Conservation (phyloP, 371 early-diverging fungal genomes). For the Conidiobolus incongruus region DNA sequence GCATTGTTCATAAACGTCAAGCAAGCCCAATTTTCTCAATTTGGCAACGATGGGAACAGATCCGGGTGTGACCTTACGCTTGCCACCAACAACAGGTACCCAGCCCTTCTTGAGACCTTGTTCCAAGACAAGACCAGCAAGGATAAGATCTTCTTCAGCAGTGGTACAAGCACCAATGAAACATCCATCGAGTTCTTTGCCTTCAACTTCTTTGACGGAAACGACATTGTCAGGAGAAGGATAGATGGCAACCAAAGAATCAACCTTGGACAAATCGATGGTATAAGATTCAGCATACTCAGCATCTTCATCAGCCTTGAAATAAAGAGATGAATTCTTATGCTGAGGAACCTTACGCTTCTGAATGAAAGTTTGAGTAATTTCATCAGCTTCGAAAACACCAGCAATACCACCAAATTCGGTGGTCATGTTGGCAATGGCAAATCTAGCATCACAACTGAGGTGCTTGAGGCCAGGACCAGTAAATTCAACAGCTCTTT, state of each 20-base stretch:
- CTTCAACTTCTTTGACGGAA: constrained; percentile 21
- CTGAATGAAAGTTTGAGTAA: constrained; percentile 38
- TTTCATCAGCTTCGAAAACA: constrained; percentile 47
- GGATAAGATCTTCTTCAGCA: constrained; percentile 58
- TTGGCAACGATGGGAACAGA: constrained; percentile 55
- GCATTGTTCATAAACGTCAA: constrained; percentile 44
- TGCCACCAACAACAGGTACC: constrained; percentile 25
- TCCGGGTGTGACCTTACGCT: constrained; percentile 57
- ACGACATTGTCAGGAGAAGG: constrained; percentile 59
- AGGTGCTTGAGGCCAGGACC: constrained; percentile 47
- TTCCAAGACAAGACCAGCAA: constrained; percentile 46
- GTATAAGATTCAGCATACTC: constrained; percentile 44
- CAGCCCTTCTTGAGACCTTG: constrained; percentile 39
- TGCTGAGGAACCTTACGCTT: constrained; percentile 38
- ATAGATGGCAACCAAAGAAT: constrained; percentile 41
- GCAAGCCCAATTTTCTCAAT: constrained; percentile 39
- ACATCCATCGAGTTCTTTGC: constrained; percentile 43
- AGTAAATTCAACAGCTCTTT: constrained; percentile 53
- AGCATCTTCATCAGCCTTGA: constrained; percentile 43
- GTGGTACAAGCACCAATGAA: constrained; percentile 67
- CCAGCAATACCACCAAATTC: constrained; percentile 68
- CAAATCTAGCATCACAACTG: constrained; percentile 55
- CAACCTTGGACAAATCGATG: constrained; percentile 40
- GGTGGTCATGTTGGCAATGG: constrained; percentile 59
- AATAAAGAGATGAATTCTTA: constrained; percentile 38